These are phyloP conservation scores for Yarrowia sp. DNA, from an alignment of 805 yeast genomes.

Conservation along the genomic window DNA sequence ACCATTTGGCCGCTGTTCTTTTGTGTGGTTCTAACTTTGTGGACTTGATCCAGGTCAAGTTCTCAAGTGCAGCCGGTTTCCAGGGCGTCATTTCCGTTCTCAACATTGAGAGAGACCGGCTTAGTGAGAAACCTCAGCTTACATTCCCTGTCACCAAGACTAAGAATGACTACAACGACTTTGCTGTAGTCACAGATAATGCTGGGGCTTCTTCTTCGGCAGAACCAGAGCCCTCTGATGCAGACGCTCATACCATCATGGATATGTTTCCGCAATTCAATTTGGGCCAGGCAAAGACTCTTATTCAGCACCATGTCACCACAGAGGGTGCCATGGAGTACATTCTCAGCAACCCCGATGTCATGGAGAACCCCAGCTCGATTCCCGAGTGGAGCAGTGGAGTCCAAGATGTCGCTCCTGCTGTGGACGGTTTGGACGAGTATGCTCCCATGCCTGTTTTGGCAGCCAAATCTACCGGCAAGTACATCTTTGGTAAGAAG, in stretches of 20 bases:
- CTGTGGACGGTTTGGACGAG: neutral
- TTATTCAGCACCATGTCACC: slow-evolving; percentile 48
- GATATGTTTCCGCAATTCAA: slow-evolving; percentile 69
- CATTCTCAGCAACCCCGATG: slow-evolving; percentile 60
- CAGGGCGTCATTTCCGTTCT: neutral
- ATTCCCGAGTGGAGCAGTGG: slow-evolving; percentile 20
- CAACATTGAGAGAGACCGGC: slow-evolving; percentile 1
- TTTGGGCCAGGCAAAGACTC: slow-evolving; percentile 44
- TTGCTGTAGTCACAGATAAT: neutral
- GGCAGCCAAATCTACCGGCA: slow-evolving; percentile 29
- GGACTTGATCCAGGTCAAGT: slow-evolving; percentile 6
- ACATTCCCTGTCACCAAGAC: neutral
- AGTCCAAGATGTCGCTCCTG: neutral
- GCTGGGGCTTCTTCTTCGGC: neutral
- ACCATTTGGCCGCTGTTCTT: slow-evolving; percentile 6
- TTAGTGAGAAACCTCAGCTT: slow-evolving; percentile 7
- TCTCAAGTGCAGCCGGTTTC: neutral
- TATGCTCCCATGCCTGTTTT: neutral
- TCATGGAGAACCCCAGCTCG: slow-evolving; percentile 33
- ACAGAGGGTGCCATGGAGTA: slow-evolving; percentile 56
- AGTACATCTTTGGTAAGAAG: slow-evolving; percentile 29
- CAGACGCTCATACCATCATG: slow-evolving; percentile 42
- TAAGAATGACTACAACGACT: neutral
- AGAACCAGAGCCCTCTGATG: neutral
- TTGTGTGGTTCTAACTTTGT: slow-evolving; percentile 8